These are phyloP conservation scores for Viscum album DNA, from an alignment of 177 flowering plant genomes.

Conservation along the genomic window DNA sequence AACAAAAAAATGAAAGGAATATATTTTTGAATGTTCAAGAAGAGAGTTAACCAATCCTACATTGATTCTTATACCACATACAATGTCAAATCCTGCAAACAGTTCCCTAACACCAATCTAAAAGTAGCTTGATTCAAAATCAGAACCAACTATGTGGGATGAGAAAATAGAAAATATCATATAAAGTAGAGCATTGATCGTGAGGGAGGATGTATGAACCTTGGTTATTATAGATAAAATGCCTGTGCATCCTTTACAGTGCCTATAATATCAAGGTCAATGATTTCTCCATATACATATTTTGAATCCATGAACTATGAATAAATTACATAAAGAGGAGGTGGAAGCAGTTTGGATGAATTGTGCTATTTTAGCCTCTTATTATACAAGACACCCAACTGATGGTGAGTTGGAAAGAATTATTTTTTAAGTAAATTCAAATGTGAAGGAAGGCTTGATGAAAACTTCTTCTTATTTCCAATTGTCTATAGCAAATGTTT, in stretches of 20 bases:
- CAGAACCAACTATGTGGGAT: too few species aligned
- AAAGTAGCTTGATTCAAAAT: too few species aligned
- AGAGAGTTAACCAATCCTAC: too few species aligned
- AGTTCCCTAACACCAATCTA: too few species aligned
- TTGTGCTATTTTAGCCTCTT: slow-evolving; percentile 79
- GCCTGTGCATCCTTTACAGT: slow-evolving; percentile 86
- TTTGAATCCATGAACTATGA: slow-evolving; percentile 83
- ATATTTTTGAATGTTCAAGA: too few species aligned
- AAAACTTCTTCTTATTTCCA: slow-evolving; percentile 73
- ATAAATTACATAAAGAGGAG: slow-evolving; percentile 77
- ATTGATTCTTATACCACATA: too few species aligned
- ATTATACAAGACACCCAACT: slow-evolving; percentile 65
- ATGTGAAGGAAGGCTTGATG: slow-evolving; percentile 92
- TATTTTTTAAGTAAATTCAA: slow-evolving; percentile 90
- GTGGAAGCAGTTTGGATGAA: slow-evolving; percentile 85
- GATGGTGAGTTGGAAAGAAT: slow-evolving; percentile 86
- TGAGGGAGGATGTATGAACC: too few species aligned
- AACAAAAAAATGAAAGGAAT: too few species aligned
- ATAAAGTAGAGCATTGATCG: too few species aligned
- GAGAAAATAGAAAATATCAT: too few species aligned
- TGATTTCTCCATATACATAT: slow-evolving; percentile 82
- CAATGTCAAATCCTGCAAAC: too few species aligned
- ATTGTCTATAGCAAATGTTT: slow-evolving; percentile 61
- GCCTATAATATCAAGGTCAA: slow-evolving; percentile 78
- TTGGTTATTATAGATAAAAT: too few species aligned